Percentiles rank a stretch among this genome's conserved stretches.
Evolutionary conservation across 352 stramenopile species (phyloP).

Genomic region (Pythium plurisporium): DNA sequence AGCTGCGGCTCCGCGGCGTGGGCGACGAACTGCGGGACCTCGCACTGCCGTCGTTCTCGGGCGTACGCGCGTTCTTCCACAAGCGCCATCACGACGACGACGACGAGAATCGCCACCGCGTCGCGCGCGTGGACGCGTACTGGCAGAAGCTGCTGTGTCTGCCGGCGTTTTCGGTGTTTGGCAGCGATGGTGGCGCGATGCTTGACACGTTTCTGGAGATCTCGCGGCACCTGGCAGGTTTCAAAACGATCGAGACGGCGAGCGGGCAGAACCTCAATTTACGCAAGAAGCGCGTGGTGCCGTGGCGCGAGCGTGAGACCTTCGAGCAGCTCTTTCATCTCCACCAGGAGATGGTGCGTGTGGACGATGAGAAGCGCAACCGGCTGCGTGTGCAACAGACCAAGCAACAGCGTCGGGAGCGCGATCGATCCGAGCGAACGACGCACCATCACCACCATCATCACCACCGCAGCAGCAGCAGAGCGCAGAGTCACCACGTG

Average conservation of each 20-base stretch:
- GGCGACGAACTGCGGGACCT: slow-evolving; percentile 43
- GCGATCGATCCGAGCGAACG: not conserved
- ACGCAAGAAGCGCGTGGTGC: slow-evolving; percentile 38
- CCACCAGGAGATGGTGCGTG: slow-evolving; percentile 34
- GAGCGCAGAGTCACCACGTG: too few relatives aligned
- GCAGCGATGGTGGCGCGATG: slow-evolving; percentile 49
- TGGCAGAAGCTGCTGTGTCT: slow-evolving; percentile 46
- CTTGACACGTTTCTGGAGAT: slow-evolving; percentile 71
- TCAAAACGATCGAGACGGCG: slow-evolving; percentile 44
- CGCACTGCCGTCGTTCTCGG: slow-evolving; percentile 33
- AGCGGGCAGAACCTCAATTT: slow-evolving; percentile 47
- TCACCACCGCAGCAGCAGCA: not conserved
- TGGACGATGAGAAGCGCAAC: slow-evolving; percentile 20
- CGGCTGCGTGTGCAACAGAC: not conserved
- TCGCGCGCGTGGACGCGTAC: slow-evolving; percentile 40
- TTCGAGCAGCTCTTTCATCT: slow-evolving; percentile 55
- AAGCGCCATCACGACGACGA: slow-evolving; percentile 20
- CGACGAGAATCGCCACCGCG: slow-evolving; percentile 35
- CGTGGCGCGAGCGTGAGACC: slow-evolving; percentile 41
- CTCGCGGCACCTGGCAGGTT: slow-evolving; percentile 38
- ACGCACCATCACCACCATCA: not conserved
- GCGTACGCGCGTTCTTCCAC: slow-evolving; percentile 27
- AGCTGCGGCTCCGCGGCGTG: slow-evolving; percentile 40
- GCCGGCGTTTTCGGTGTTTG: slow-evolving; percentile 48
- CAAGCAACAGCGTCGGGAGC: slow-evolving; percentile 8